These are phyloP conservation scores for Fusarium siculi DNA, from an alignment of 2,329 filamentous ascomycete species.

Conservation along the genomic window DNA sequence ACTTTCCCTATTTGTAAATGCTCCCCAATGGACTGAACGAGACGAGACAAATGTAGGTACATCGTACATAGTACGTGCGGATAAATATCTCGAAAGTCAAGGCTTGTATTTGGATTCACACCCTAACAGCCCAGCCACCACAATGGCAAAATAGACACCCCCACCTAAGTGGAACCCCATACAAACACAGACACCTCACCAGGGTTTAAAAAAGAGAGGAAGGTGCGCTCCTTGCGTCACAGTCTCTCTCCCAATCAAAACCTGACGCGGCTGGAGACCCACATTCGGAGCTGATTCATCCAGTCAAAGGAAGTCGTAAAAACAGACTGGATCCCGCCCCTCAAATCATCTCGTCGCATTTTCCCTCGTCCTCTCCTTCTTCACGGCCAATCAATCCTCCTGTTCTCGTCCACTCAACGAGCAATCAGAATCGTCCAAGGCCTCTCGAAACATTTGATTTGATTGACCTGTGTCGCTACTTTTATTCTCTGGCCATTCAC, in stretches of 20 bases:
- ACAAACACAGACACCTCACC: neutral
- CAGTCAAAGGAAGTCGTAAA: constrained; percentile 58
- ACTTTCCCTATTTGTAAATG: neutral
- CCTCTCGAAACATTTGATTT: constrained; percentile 43
- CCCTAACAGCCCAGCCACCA: neutral
- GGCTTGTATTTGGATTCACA: neutral
- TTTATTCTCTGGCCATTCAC: constrained; percentile 44
- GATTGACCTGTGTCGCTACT: constrained; percentile 33
- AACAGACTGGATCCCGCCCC: constrained; percentile 56
- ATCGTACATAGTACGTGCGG: too few relatives aligned
- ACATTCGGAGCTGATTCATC: constrained; percentile 58
- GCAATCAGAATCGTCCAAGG: constrained; percentile 48
- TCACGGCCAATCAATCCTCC: constrained; percentile 60
- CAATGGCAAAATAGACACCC: neutral
- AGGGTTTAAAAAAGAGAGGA: constrained; percentile 10
- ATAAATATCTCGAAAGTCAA: neutral
- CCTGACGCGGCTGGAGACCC: constrained; percentile 46
- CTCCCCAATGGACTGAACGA: neutral
- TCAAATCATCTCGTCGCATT: constrained; percentile 65
- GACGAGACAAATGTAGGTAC: neutral
- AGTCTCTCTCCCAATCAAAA: constrained; percentile 48
- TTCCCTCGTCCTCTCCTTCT: constrained; percentile 54
- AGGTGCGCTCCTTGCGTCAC: constrained; percentile 42
- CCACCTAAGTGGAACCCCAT: neutral
- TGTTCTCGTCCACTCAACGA: constrained; percentile 52